Percentiles rank a stretch among this genome's conserved stretches.
Conservation (phyloP, 768 basidiomycete genomes). For the Lyophyllum decastes region DNA sequence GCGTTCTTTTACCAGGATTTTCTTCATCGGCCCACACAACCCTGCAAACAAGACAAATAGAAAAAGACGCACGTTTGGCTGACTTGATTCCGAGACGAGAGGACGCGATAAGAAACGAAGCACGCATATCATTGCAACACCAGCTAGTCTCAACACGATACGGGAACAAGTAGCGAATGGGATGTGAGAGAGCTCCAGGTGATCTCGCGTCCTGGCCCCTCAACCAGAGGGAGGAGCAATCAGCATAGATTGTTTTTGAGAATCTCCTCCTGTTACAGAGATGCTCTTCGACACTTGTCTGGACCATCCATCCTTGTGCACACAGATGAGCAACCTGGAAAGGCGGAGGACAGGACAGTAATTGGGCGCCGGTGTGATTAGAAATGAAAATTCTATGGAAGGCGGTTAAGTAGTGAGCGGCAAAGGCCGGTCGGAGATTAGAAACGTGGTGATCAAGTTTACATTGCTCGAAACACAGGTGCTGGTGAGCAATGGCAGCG, state of each 20-base stretch:
- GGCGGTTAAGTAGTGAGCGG: constrained; percentile 32
- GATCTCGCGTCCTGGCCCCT: constrained; percentile 90
- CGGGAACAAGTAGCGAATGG: constrained; percentile 15
- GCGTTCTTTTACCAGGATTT: constrained; percentile 88
- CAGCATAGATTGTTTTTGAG: constrained; percentile 96
- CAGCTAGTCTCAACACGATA: constrained; percentile 14
- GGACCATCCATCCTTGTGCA: constrained; percentile 70
- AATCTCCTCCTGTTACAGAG: constrained; percentile 34
- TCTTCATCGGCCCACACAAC: constrained; percentile 60
- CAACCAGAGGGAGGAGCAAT: constrained; percentile 87
- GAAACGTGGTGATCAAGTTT: constrained; percentile 12
- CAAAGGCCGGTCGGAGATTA: constrained; percentile 22
- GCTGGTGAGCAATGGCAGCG: constrained; percentile 28
- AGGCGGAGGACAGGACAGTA: constrained; percentile 67
- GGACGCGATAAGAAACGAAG: neutral
- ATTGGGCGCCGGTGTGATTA: constrained; percentile 68
- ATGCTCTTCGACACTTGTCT: constrained; percentile 86
- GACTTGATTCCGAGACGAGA: neutral
- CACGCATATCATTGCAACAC: constrained; percentile 9
- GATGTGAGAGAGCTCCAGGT: constrained; percentile 82
- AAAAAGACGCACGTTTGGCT: constrained; percentile 19
- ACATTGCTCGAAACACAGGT: neutral
- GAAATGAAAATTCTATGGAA: constrained; percentile 12
- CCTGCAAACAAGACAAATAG: constrained; percentile 12
- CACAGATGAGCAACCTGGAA: constrained; percentile 34